phyloP scores from a whole-genome alignment of 306 rosid species.

The Quercus gilva region DNA sequence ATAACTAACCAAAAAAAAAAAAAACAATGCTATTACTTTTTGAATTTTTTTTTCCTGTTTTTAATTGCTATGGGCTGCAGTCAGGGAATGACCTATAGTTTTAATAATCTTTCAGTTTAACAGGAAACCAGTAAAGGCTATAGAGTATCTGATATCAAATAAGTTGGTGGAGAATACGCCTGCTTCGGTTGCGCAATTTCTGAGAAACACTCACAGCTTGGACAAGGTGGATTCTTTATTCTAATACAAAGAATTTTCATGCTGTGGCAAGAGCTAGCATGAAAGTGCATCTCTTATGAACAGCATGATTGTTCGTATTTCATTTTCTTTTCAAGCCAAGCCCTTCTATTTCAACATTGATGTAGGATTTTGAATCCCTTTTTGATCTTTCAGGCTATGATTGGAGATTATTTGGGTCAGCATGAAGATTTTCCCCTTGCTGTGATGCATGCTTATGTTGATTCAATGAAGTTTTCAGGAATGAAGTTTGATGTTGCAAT shows the following conservation, averaged over 20 bases:
- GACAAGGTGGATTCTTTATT: constrained; percentile 68
- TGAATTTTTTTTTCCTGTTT: constrained; percentile 4
- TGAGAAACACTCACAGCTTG: constrained; percentile 76
- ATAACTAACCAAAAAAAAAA: constrained; percentile 14
- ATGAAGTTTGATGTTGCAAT: constrained; percentile 92
- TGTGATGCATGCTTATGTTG: constrained; percentile 97
- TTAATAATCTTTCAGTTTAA: constrained; percentile 76
- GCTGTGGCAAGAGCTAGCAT: neutral
- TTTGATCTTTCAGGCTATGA: constrained; percentile 67
- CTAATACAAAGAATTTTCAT: constrained; percentile 1
- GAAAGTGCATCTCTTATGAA: neutral
- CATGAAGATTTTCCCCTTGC: constrained; percentile 98
- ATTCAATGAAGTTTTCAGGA: constrained; percentile 83
- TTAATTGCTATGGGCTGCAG: constrained; percentile 21
- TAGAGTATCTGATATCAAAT: constrained; percentile 78
- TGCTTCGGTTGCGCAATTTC: constrained; percentile 87
- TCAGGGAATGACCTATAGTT: constrained; percentile 43
- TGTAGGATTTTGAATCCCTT: constrained; percentile 18
- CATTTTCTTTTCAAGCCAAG: neutral
- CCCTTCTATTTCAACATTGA: constrained; percentile 23
- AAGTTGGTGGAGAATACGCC: constrained; percentile 86
- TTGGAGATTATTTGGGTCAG: constrained; percentile 98
- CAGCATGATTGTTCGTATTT: neutral
- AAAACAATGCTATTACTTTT: neutral
- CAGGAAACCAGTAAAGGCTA: constrained; percentile 84